Evolutionary conservation across 257 asterid genomes (phyloP), one percentile per base, ranked within the genome.

Genomic region (Solanum appendiculatum): DNA sequence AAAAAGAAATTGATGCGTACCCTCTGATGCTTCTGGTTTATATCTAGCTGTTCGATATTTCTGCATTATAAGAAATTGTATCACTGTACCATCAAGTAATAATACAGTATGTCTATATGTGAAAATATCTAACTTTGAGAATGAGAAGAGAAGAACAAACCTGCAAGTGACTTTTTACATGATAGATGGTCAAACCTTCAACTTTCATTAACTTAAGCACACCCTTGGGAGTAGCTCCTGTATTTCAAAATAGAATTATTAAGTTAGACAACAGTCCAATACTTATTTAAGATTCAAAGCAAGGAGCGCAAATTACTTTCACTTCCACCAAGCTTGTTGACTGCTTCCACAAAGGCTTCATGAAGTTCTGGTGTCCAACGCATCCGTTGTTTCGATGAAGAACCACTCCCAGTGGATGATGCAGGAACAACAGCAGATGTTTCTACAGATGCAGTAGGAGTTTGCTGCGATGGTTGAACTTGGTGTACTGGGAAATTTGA

Each of bases 281-380:
- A 20, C 83, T 20, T 42, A 16, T 21, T 42, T 73, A 75, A 44
- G 63, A 66, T 51, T 63, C 64, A 66, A 86, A 37, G 33, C 18
- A 72, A 75, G 56, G 48, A 34, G 56, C 21, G 27, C 18, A 37
- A 27, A 77, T 77, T 94, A 95, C 98, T 94, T 93, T 94, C 98
- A 90, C 98, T 95, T 86, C 98, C 98, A 91, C 98, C 98, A 91
- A 95, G 98, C 91, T 93, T 93, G 93, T 83, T 92, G 86, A 95
- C 97, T 87, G 98, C 96, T 74, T 95, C 98, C 80, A 94, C 97
- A 83, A 94, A 95, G 88, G 97, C 91, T 92, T 95, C 98, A 88
- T 95, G 98, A 86, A 95, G 94, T 87, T 95, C 98, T 34, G 94
- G 98, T 78, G 98, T 95, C 98, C 98, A 95, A 70, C 97, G 98